Percentiles rank a stretch among this genome's conserved stretches.
These are phyloP conservation scores for Sisymbrium altissimum DNA, from an alignment of 345 rosid genomes.

Conservation along the genomic window DNA sequence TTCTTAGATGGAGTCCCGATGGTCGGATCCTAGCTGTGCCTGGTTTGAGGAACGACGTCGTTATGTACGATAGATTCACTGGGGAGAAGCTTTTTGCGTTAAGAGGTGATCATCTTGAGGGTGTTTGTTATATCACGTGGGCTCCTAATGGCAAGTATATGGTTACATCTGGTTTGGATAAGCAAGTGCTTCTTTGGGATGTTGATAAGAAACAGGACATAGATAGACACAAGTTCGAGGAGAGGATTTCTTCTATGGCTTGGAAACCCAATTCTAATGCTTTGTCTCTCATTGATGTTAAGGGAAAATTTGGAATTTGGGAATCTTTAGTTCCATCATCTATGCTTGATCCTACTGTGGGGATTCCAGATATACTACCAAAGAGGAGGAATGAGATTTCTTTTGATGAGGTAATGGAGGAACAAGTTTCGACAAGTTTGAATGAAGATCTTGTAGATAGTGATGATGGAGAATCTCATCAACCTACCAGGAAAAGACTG, in stretches of 20 bases:
- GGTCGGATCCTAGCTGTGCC: slow-evolving; percentile 87
- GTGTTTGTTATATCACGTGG: slow-evolving; percentile 77
- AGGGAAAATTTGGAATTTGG: slow-evolving; percentile 85
- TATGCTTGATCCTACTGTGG: slow-evolving; percentile 82
- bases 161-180: slow-evolving; percentile 87
- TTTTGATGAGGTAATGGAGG: slow-evolving; percentile 68
- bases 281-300: slow-evolving; percentile 78
- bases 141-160: slow-evolving; percentile 94
- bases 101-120: slow-evolving; percentile 74
- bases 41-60: slow-evolving; percentile 80
- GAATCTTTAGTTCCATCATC: slow-evolving; percentile 89
- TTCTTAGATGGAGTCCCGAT: slow-evolving; percentile 90
- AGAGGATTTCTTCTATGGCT: slow-evolving; percentile 72
- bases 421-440: slow-evolving; percentile 46
- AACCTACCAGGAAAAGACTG: slow-evolving; percentile 59
- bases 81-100: slow-evolving; percentile 80
- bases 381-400: slow-evolving; percentile 69
- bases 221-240: slow-evolving; percentile 79
- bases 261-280: slow-evolving; percentile 92
- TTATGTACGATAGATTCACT: slow-evolving; percentile 88
- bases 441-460: slow-evolving; percentile 64
- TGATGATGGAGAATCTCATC: slow-evolving; percentile 54
- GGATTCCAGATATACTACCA: slow-evolving; percentile 52
- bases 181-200: slow-evolving; percentile 89
- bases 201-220: slow-evolving; percentile 79